Evolutionary conservation across 169 alveolate species (phyloP), one percentile per base, ranked within the genome.

Genomic region (Eimeria tenella): DNA sequence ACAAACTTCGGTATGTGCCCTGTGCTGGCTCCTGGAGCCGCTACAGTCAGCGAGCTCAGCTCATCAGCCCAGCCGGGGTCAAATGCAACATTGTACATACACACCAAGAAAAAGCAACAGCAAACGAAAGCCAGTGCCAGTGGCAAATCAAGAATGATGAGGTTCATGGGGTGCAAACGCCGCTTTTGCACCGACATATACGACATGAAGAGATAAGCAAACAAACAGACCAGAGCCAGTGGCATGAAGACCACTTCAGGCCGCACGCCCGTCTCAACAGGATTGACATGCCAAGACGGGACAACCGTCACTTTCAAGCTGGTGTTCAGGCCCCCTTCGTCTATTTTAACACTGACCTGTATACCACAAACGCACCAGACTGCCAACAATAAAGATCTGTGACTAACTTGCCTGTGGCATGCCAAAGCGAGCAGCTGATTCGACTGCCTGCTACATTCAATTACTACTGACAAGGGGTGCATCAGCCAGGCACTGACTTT

Each of bases 61-160:
- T 84, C 91, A 4, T 25, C 91, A 6, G 81, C 62, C 91, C 91
- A 84, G 6, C 91, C 91, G 9, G 91, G 91, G 63, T 84, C 91
- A n/a, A 84, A 84, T 49, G 91, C 91, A n/a, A 84, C 91, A 25
- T 84, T 84, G 63, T 84, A 84, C 91, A 84, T 84, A 21, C 91
- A 84, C 4, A 84, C 23, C 49, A 84, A n/a, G 79, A 84, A 84
- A 77, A 84, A 84, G 13, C 81, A 84, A n/a, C 77, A 84, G 81
- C 91, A 84, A 7, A 77, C 91, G 79, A 84, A 84, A 13, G 91
- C 49, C 13, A 84, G 52, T 5, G 63, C 91, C 62, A 84, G 60
- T 52, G 91, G 91, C 62, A 84, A 0, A 62, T 84, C 91, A 19
- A 84, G 91, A 25, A 62, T n/a, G 19, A 84, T 49, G 77, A 84